Conservation (phyloP, 345 rosid species). For the Eucalyptus globulus region DNA sequence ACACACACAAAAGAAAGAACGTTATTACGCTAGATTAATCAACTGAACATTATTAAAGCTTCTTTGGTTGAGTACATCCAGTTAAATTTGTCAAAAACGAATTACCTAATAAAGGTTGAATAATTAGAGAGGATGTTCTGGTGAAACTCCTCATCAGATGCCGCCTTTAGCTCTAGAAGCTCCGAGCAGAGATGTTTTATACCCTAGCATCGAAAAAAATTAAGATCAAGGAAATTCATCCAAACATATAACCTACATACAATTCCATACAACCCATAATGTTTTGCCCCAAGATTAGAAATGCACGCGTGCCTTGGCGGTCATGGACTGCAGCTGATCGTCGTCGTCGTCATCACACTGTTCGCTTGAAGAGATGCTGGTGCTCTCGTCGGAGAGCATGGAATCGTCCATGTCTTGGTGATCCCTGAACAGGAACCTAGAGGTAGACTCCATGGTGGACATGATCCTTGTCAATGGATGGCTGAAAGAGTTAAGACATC, state of each 20-base stretch:
- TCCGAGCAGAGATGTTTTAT: conserved; percentile 45
- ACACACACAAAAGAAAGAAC: neutral
- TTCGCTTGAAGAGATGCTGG: conserved; percentile 10
- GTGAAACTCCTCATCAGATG: conserved; percentile 49
- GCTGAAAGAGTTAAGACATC: neutral
- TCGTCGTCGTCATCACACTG: neutral
- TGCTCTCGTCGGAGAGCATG: conserved; percentile 10
- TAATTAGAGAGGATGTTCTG: conserved; percentile 23
- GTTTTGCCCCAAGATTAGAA: neutral
- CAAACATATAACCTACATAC: neutral
- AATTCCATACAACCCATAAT: neutral
- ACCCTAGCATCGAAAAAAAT: conserved; percentile 17
- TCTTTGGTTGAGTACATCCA: neutral
- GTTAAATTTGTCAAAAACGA: neutral
- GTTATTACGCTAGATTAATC: neutral
- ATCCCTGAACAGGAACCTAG: conserved; percentile 41
- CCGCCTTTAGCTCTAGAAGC: conserved; percentile 39
- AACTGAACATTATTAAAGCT: neutral
- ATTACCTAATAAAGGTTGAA: conserved; percentile 37
- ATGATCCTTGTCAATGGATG: neutral
- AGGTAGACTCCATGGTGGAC: conserved; percentile 16
- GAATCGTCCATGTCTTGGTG: conserved; percentile 16
- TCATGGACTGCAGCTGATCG: conserved; percentile 37
- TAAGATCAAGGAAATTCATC: neutral
- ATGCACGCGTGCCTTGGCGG: conserved; percentile 18